Evolutionary conservation across 23 red algal genomes (phyloP).

Genomic region (Gracilaria domingensis): DNA sequence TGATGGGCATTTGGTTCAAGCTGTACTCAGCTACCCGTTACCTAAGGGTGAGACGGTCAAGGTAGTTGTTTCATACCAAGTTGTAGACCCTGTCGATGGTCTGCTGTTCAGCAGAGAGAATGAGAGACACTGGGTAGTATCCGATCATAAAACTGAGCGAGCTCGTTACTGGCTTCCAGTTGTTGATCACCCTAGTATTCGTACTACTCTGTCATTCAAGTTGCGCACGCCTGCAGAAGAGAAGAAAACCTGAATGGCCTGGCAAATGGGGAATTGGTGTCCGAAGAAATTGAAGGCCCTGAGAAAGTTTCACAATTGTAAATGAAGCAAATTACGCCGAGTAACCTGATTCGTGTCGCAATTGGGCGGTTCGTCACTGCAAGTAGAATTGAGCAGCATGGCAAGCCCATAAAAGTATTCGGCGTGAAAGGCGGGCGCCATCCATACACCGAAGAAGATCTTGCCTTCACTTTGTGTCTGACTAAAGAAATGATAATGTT

Average conservation of each 20-base stretch:
- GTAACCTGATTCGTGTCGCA: constrained; percentile 74
- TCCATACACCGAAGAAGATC: constrained; percentile 64
- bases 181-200: constrained; percentile 72
- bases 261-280: constrained; percentile 56
- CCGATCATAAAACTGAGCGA: constrained; percentile 81
- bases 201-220: constrained; percentile 69
- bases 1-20: constrained; percentile 67
- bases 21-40: constrained; percentile 46
- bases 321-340: constrained; percentile 70
- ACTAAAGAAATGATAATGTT: constrained; percentile 75
- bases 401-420: constrained; percentile 58
- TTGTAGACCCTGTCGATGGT: constrained; percentile 66
- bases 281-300: constrained; percentile 4
- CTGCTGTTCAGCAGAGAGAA: constrained; percentile 48
- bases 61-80: constrained; percentile 54
- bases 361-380: constrained; percentile 69
- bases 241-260: constrained; percentile 69
- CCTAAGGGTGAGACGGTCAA: constrained; percentile 20
- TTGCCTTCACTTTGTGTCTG: constrained; percentile 70
- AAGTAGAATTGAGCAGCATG: constrained; percentile 55
- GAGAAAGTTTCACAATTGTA: constrained; percentile 52
- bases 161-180: constrained; percentile 86
- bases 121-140: constrained; percentile 60
- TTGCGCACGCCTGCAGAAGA: constrained; percentile 40
- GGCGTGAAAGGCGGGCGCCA: constrained; percentile 48